Percentiles rank a stretch among this genome's conserved stretches.
These are phyloP conservation scores for Apiotrichum gamsii DNA, from an alignment of 1,284 basidiomycete genomes.

Conservation along the genomic window DNA sequence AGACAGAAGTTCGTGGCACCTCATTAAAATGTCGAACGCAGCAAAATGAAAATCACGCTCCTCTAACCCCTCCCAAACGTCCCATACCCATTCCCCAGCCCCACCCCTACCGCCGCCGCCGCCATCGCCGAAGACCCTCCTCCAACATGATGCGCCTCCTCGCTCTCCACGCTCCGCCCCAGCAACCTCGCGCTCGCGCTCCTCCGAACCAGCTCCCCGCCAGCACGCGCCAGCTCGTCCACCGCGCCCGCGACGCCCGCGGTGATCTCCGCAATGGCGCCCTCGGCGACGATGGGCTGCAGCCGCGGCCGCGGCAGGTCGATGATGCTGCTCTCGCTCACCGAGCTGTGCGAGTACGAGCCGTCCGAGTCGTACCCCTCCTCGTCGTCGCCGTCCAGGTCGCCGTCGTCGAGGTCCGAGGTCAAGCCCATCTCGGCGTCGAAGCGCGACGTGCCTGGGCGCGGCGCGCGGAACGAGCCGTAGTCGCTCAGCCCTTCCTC, in stretches of 20 bases:
- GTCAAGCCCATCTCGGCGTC: not conserved
- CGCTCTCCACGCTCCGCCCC: not conserved
- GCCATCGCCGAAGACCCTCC: too few relatives aligned
- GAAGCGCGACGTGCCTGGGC: too few relatives aligned
- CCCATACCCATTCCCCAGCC: not conserved
- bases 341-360: not conserved
- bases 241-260: not conserved
- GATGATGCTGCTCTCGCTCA: conserved; percentile 14
- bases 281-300: not conserved
- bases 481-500: not conserved
- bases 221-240: not conserved
- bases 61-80: not conserved
- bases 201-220: conserved; percentile 3
- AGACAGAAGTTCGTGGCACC: too few relatives aligned
- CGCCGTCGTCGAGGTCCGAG: not conserved
- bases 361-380: not conserved
- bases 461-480: not conserved
- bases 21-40: too few relatives aligned
- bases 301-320: conserved; percentile 9
- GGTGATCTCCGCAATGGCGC: not conserved
- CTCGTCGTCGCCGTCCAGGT: not conserved
- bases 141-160: too few relatives aligned
- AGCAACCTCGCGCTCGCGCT: conserved; percentile 4
- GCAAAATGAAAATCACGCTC: too few relatives aligned
- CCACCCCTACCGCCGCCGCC: not conserved